Conservation (phyloP, 2,329 filamentous ascomycete species). For the Neopestalotiopsis sp. region DNA sequence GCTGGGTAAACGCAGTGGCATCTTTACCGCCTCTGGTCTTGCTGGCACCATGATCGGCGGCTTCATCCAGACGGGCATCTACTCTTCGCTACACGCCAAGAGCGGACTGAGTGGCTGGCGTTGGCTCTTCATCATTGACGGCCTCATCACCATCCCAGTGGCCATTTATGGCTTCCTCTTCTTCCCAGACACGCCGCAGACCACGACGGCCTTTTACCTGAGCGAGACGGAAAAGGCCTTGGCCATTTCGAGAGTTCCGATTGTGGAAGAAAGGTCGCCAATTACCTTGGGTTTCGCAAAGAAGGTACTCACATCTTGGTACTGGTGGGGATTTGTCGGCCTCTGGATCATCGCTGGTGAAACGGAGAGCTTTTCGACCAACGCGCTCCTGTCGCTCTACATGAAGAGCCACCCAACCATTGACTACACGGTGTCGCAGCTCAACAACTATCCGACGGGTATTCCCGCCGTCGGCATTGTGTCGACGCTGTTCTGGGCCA, state of each 20-base stretch:
- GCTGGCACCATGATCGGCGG: slow-evolving; percentile 68
- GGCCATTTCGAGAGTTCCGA: slow-evolving; percentile 46
- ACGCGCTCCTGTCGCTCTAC: slow-evolving; percentile 60
- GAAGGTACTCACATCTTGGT: slow-evolving; percentile 63
- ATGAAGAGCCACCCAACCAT: slow-evolving; percentile 53
- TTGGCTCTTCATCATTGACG: slow-evolving; percentile 57
- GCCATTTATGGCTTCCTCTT: slow-evolving; percentile 59
- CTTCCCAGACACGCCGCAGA: slow-evolving; percentile 60
- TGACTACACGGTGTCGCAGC: slow-evolving; percentile 51
- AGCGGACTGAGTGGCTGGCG: slow-evolving; percentile 61
- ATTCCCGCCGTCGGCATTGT: slow-evolving; percentile 62
- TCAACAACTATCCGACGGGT: slow-evolving; percentile 63
- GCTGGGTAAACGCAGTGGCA: slow-evolving; percentile 64
- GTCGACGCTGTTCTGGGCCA: slow-evolving; percentile 72
- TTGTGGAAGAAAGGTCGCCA: slow-evolving; percentile 45
- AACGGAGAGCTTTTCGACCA: slow-evolving; percentile 72
- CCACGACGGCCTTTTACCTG: slow-evolving; percentile 55
- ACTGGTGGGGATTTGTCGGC: slow-evolving; percentile 70
- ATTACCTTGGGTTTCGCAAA: slow-evolving; percentile 57
- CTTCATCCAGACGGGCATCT: slow-evolving; percentile 63
- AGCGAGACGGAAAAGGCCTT: slow-evolving; percentile 41
- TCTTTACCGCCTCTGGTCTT: slow-evolving; percentile 65
- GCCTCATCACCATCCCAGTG: slow-evolving; percentile 61
- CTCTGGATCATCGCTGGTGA: slow-evolving; percentile 76
- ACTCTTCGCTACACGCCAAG: slow-evolving; percentile 50